Base-by-base conservation (phyloP, 805 yeast species). In the Ogataea sp. region DNA sequence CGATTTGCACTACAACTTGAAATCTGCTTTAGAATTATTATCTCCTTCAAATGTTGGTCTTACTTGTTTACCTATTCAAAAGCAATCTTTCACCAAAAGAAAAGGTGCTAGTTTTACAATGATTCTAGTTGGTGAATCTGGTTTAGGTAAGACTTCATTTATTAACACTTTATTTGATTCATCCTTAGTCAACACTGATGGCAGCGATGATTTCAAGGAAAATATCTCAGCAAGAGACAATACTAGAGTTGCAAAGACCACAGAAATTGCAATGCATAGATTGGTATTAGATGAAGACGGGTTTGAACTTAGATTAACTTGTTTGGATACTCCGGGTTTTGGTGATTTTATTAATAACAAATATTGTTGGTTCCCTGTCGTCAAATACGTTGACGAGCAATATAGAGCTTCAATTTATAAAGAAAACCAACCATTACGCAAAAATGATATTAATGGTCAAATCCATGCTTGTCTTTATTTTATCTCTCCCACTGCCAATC, bases 391-490 rank as follows among this genome's bases (percentile, higher is more conserved):
- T 44, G 96, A 89, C 56, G 84, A 81, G 47, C 90, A 85, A 59
- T 81, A 82, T 57, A 77, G 75, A 59, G 59, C 63, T 18, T 73
- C 64, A 61, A 78, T 73, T 71, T 76, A 76, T 45, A 95, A 85
- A 63, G 87, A 83, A 51, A 84, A 77, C n/a, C n/a, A n/a, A n/a
- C n/a, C n/a, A n/a, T n/a, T n/a, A n/a, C n/a, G n/a, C n/a, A n/a
- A n/a, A n/a, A n/a, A n/a, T n/a, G n/a, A 68, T 41, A 49, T 53
- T 11, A 96, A 89, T 53, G 63, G 71, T 47, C 71, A 95, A 40
- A 80, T 90, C 30, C 96, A 90, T 64, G 84, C 80, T 27, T 87
- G 96, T 56, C 58, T 90, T 34, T 90, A 87, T 64, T 84, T 90
- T 56, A 67, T 90, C 39, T 70, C 77, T 6, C 90, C 95, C 0